A percentile compares a stretch with the other conserved stretches of the same genome.
These are phyloP conservation scores for Taiozyma sp. DNA, from an alignment of 1,139 yeast species.

Conservation along the genomic window DNA sequence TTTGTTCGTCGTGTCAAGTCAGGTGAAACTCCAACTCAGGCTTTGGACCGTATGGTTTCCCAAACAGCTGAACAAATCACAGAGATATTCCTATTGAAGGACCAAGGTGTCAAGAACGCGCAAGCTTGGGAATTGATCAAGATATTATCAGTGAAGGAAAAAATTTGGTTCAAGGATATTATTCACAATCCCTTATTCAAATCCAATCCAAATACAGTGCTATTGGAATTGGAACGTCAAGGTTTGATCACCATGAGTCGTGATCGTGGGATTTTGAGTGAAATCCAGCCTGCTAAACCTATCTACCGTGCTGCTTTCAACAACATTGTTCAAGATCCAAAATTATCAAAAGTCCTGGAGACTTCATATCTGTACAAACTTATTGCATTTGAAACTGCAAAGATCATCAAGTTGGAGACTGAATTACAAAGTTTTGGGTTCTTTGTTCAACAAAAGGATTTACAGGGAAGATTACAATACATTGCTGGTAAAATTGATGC, in stretches of 20 bases:
- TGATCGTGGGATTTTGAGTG: constrained; percentile 67
- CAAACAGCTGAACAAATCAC: constrained; percentile 88
- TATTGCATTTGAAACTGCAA: constrained; percentile 54
- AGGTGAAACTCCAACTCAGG: constrained; percentile 78
- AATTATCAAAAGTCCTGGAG: constrained; percentile 58
- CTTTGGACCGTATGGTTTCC: constrained; percentile 69
- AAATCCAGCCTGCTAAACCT: constrained; percentile 78
- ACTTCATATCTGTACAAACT: constrained; percentile 49
- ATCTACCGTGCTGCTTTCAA: constrained; percentile 76
- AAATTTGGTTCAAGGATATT: constrained; percentile 46
- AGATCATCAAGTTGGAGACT: constrained; percentile 60
- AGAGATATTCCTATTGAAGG: constrained; percentile 63
- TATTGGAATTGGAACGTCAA: constrained; percentile 69
- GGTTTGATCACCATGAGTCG: constrained; percentile 67
- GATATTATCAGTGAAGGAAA: constrained; percentile 43
- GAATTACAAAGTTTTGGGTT: constrained; percentile 58
- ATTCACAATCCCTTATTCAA: constrained; percentile 61
- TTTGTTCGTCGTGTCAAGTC: constrained; percentile 81
- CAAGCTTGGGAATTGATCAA: constrained; percentile 89
- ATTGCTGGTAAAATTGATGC: constrained; percentile 58
- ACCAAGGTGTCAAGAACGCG: constrained; percentile 58
- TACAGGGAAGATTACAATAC: constrained; percentile 59
- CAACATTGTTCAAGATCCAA: constrained; percentile 52
- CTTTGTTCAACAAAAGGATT: constrained; percentile 42
- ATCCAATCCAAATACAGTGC: constrained; percentile 45